Evolutionary conservation across 1,284 basidiomycete genomes (phyloP).

Genomic region (Ganoderma meredithae): DNA sequence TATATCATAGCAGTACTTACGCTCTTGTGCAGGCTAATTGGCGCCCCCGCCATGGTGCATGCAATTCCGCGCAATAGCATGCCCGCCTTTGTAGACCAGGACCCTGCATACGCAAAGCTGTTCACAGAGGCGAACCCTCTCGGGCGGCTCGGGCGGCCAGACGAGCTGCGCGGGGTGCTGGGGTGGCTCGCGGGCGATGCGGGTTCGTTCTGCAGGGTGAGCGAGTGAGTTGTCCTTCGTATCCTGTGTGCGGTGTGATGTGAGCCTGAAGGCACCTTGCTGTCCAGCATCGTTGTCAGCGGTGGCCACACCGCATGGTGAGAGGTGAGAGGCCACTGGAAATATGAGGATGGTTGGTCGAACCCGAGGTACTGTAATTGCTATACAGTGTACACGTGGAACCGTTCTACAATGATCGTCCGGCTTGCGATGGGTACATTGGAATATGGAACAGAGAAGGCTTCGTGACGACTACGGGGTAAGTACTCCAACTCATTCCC

Average conservation of each 20-base stretch:
- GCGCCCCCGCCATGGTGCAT: background rate
- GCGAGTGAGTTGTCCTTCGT: conserved; percentile 45
- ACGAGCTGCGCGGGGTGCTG: conserved; percentile 77
- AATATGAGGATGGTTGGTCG: too few relatives aligned
- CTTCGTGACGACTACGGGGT: too few relatives aligned
- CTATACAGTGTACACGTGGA: too few relatives aligned
- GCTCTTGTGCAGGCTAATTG: too few relatives aligned
- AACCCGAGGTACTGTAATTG: too few relatives aligned
- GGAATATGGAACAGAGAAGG: too few relatives aligned
- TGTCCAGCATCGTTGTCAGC: background rate
- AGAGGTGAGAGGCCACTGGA: too few relatives aligned
- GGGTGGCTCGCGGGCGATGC: conserved; percentile 80
- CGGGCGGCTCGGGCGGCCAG: conserved; percentile 73
- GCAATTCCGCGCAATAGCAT: background rate
- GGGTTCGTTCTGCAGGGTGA: conserved; percentile 40
- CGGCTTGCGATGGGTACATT: too few relatives aligned
- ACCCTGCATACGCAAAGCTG: background rate
- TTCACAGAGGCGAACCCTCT: conserved; percentile 58
- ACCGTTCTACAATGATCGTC: too few relatives aligned
- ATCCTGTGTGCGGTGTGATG: too few relatives aligned
- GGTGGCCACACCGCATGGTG: background rate
- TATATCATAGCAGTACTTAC: background rate
- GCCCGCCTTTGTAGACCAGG: background rate
- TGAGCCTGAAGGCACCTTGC: background rate
- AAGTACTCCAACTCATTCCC: too few relatives aligned